A percentile compares a stretch with the other conserved stretches of the same genome.
These are phyloP conservation scores for Pythium pyrilobum DNA, from an alignment of 352 stramenopile species.

Conservation along the genomic window DNA sequence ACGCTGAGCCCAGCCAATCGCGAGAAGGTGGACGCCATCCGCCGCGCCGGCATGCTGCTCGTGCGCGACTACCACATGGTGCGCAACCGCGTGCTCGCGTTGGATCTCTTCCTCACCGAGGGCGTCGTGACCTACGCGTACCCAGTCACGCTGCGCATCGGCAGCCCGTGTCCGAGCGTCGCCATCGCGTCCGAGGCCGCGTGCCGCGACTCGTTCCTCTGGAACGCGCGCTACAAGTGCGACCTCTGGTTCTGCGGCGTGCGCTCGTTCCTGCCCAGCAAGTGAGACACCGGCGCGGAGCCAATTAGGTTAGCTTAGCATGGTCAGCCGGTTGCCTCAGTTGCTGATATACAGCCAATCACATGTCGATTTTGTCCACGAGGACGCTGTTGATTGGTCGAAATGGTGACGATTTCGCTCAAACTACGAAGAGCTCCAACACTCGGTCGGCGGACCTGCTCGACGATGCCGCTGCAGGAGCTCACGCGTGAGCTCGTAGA, in stretches of 20 bases:
- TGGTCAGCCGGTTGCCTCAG: too few relatives aligned
- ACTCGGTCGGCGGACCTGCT: too few relatives aligned
- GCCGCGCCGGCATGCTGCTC: conserved; percentile 44
- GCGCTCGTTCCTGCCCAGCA: conserved; percentile 26
- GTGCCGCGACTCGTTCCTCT: conserved; percentile 43
- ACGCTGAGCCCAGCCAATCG: conserved; percentile 41
- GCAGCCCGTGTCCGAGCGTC: conserved; percentile 52
- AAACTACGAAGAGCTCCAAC: background rate
- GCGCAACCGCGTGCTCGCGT: conserved; percentile 44
- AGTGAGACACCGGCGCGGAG: background rate
- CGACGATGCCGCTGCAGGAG: conserved; percentile 37
- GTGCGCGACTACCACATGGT: conserved; percentile 58
- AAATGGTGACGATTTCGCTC: background rate
- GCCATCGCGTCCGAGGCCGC: conserved; percentile 33
- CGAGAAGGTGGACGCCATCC: conserved; percentile 52
- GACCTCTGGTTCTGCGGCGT: conserved; percentile 69
- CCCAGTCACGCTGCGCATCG: conserved; percentile 27
- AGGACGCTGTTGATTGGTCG: background rate
- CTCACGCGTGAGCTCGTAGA: conserved; percentile 58
- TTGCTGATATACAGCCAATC: too few relatives aligned
- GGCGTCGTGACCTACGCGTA: conserved; percentile 43
- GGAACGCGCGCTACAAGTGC: conserved; percentile 65
- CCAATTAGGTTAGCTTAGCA: too few relatives aligned
- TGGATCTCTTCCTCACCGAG: conserved; percentile 55
- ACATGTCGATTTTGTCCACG: too few relatives aligned